Conservation (phyloP, 129 eudicot species). For the Calendula officinalis region DNA sequence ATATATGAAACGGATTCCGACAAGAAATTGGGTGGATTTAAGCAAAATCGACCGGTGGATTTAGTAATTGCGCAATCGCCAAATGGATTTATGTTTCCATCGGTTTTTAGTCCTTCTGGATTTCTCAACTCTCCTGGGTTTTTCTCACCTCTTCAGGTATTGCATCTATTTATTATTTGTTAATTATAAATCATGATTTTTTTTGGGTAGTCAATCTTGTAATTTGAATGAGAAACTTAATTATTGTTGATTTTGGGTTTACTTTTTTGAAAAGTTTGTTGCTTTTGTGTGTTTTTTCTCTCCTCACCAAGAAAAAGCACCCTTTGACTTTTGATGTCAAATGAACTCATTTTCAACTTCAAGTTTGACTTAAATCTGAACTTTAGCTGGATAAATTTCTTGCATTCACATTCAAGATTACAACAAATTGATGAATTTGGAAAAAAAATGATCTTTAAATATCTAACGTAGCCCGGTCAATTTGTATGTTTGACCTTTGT, state of each 20-base stretch:
- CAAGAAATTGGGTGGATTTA: constrained; percentile 54
- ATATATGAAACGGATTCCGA: constrained; percentile 10
- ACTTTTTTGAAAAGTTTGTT: background rate
- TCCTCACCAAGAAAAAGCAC: background rate
- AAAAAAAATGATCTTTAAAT: background rate
- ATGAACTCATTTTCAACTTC: constrained; percentile 15
- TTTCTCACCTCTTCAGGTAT: constrained; percentile 84
- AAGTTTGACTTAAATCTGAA: constrained; percentile 20
- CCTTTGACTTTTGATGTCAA: constrained; percentile 23
- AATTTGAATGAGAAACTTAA: background rate
- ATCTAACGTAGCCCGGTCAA: background rate
- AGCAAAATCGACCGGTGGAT: constrained; percentile 71
- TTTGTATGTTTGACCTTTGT: background rate
- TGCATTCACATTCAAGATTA: background rate
- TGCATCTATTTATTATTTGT: background rate
- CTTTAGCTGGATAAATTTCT: background rate
- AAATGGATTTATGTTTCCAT: constrained; percentile 52
- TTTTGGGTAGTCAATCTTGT: background rate
- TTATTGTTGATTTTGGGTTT: background rate
- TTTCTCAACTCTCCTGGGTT: constrained; percentile 77
- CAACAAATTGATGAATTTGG: background rate
- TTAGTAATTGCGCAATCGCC: constrained; percentile 61
- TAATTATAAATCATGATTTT: background rate
- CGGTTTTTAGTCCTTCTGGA: constrained; percentile 64
- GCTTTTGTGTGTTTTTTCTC: background rate